These are phyloP conservation scores for Cryphonectria nitschkei DNA, from an alignment of 2,329 filamentous ascomycete species.

Conservation along the genomic window DNA sequence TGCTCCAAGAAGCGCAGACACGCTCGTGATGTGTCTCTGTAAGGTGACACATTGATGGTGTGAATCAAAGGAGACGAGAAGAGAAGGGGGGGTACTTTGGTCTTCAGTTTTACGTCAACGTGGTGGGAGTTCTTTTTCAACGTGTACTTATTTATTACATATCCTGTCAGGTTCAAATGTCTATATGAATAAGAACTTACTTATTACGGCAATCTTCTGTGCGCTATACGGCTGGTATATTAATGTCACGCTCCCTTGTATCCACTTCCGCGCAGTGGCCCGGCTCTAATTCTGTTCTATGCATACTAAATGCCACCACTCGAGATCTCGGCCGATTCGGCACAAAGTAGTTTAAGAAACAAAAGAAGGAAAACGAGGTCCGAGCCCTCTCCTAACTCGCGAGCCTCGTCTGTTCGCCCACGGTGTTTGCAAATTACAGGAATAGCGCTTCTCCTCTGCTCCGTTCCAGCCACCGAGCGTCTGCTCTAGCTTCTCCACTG, in stretches of 20 bases:
- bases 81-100: background rate
- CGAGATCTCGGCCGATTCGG: background rate
- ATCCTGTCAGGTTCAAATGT: background rate
- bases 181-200: constrained; percentile 1
- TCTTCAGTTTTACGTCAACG: too few relatives aligned
- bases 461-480: background rate
- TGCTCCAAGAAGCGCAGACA: constrained; percentile 13
- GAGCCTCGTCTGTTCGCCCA: background rate
- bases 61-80: background rate
- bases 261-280: background rate
- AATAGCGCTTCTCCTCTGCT: background rate
- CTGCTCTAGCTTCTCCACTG: background rate
- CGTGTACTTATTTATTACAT: background rate
- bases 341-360: background rate
- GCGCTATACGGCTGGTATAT: background rate
- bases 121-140: background rate
- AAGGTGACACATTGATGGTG: background rate
- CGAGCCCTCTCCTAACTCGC: background rate
- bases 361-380: background rate
- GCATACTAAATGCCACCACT: background rate
- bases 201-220: background rate
- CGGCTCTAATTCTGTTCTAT: background rate
- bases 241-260: background rate
- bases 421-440: background rate
- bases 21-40: constrained; percentile 15